These are phyloP conservation scores for Parafenestella ontariensis DNA, from an alignment of 2,329 filamentous ascomycete species.

Conservation along the genomic window DNA sequence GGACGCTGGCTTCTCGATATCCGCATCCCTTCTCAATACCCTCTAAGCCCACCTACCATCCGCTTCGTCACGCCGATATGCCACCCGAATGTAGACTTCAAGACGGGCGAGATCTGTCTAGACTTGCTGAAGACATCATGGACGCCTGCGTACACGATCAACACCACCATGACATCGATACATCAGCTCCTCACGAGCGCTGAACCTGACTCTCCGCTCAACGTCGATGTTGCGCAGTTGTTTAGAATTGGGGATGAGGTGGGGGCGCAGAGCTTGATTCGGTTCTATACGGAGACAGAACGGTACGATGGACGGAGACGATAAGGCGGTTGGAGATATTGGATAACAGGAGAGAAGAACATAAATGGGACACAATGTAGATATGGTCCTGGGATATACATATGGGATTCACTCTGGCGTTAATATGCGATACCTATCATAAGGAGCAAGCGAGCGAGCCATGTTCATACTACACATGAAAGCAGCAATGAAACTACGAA, in stretches of 20 bases:
- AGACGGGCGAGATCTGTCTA: constrained; percentile 90
- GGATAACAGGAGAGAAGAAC: neutral
- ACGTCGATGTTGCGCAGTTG: constrained; percentile 78
- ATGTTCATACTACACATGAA: neutral
- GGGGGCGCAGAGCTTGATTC: constrained; percentile 72
- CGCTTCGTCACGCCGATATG: constrained; percentile 69
- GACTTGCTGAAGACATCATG: constrained; percentile 80
- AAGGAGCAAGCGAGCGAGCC: neutral
- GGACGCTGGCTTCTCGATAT: constrained; percentile 87
- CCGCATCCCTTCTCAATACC: constrained; percentile 78
- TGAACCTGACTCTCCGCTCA: constrained; percentile 77
- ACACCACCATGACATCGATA: constrained; percentile 74
- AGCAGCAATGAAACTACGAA: neutral
- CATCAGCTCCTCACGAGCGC: constrained; percentile 73
- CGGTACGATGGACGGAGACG: constrained; percentile 43
- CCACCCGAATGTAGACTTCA: constrained; percentile 52
- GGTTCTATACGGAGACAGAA: constrained; percentile 71
- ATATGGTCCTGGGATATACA: neutral
- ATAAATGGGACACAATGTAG: neutral
- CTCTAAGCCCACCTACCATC: constrained; percentile 77
- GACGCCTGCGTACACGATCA: constrained; percentile 85
- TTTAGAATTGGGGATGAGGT: constrained; percentile 71
- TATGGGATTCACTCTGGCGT: constrained; percentile 3
- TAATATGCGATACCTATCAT: constrained; percentile 5
- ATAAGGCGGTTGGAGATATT: neutral